Evolutionary conservation across 805 yeast genomes (phyloP).

Genomic region (Schwanniomyces pseudopolymorphus): DNA sequence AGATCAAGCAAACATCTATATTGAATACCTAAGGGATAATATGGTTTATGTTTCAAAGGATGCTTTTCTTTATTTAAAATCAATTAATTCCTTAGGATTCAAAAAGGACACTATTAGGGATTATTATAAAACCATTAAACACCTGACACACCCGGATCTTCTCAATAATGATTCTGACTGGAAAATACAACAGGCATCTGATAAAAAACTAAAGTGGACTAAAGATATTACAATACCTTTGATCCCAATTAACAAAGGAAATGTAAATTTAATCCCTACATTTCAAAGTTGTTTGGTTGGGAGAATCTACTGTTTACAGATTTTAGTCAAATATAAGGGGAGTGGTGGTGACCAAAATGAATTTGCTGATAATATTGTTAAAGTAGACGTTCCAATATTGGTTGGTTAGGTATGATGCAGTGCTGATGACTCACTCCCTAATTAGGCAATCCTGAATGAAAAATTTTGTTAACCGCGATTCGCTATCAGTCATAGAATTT

Average conservation of each 20-base stretch:
- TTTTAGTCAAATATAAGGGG: conserved; percentile 44
- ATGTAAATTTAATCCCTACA: conserved; percentile 55
- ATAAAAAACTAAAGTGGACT: conserved; percentile 19
- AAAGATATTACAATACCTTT: conserved; percentile 42
- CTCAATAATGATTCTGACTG: conserved; percentile 25
- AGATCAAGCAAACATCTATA: conserved; percentile 31
- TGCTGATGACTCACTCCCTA: conserved; percentile 23
- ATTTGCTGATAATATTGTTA: conserved; percentile 29
- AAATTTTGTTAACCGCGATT: conserved; percentile 33
- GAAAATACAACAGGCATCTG: conserved; percentile 21
- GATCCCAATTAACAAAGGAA: conserved; percentile 39
- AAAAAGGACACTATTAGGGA: conserved; percentile 42
- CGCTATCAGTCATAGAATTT: conserved; percentile 23
- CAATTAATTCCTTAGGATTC: conserved; percentile 36
- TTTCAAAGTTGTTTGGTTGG: conserved; percentile 66
- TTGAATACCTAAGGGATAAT: conserved; percentile 34
- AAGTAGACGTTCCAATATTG: conserved; percentile 35
- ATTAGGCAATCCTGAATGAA: conserved; percentile 19
- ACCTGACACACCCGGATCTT: conserved; percentile 20
- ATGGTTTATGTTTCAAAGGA: conserved; percentile 30
- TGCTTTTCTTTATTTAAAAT: conserved; percentile 35
- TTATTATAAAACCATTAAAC: conserved; percentile 30
- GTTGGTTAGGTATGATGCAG: conserved; percentile 23
- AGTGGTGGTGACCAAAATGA: conserved; percentile 35
- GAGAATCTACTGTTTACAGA: conserved; percentile 54